Evolutionary conservation across 257 asterid species (phyloP).

Genomic region (Solanum sitiens): DNA sequence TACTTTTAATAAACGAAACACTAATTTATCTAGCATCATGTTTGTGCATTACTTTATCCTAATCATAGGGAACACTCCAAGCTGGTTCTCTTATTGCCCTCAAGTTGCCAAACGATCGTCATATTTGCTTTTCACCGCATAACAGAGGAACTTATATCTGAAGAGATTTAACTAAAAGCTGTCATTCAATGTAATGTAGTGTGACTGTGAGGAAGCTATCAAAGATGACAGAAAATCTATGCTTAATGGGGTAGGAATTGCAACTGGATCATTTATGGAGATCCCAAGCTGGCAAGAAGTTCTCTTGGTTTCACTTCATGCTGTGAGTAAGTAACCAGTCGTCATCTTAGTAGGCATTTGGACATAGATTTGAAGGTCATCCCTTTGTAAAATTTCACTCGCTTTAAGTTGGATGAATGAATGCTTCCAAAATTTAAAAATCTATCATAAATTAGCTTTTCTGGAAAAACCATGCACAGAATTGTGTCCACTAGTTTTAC

Average conservation of each 20-base stretch:
- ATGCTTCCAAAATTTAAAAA: not conserved
- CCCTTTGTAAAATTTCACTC: not conserved
- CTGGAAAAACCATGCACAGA: not conserved
- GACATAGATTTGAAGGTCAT: not conserved
- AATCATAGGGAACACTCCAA: not conserved
- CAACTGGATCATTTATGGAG: constrained; percentile 47
- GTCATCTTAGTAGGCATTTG: not conserved
- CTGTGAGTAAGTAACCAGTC: constrained; percentile 39
- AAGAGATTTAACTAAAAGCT: not conserved
- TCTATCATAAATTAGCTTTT: not conserved
- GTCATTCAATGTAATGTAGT: constrained; percentile 4
- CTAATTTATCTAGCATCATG: not conserved
- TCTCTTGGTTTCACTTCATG: constrained; percentile 70
- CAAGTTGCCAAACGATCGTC: not conserved
- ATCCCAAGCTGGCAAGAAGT: constrained; percentile 65
- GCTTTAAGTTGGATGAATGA: not conserved
- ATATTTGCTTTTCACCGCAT: not conserved
- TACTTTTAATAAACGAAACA: not conserved
- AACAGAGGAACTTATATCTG: not conserved
- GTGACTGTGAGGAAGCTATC: constrained; percentile 43
- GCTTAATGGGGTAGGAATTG: constrained; percentile 58
- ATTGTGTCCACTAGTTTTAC: not conserved
- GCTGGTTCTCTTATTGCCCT: not conserved
- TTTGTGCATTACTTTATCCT: not conserved
- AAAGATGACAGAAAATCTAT: constrained; percentile 50